Percentiles rank a stretch among this genome's conserved stretches.
phyloP scores from a whole-genome alignment of 2,329 filamentous ascomycete genomes.

The Fonsecaea erecta region DNA sequence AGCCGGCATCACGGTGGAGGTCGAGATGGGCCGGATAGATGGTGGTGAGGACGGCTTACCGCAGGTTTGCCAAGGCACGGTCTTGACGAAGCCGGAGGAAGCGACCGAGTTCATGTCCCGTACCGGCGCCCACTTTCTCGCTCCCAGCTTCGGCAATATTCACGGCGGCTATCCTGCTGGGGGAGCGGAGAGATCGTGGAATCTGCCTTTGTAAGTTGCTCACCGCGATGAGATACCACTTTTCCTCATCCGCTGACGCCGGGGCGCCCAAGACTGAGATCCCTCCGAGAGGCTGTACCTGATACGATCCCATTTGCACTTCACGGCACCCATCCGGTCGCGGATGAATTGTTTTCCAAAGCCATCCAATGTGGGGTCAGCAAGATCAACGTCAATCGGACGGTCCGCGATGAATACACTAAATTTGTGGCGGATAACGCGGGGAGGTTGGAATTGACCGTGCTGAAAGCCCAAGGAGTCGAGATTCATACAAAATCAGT shows the following conservation, averaged over 20 bases:
- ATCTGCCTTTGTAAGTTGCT: background rate
- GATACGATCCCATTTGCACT: conserved; percentile 28
- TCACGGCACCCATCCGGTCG: conserved; percentile 38
- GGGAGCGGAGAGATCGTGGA: conserved; percentile 49
- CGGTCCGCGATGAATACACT: conserved; percentile 38
- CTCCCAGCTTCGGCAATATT: conserved; percentile 76
- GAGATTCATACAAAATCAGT: no score
- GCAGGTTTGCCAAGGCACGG: conserved; percentile 63
- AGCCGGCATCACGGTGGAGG: conserved; percentile 48
- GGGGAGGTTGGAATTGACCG: no score
- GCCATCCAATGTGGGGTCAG: conserved; percentile 32
- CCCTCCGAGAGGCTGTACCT: background rate
- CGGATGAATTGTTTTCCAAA: conserved; percentile 33
- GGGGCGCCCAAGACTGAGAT: background rate
- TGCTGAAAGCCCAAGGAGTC: no score
- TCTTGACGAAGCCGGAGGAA: conserved; percentile 60
- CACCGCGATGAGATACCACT: no score
- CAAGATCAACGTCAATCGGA: conserved; percentile 39
- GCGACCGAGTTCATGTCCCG: conserved; percentile 67
- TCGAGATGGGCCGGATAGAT: conserved; percentile 66
- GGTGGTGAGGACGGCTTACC: conserved; percentile 74
- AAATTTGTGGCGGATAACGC: conserved; percentile 24
- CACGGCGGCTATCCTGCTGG: conserved; percentile 66
- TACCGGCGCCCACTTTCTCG: conserved; percentile 75
- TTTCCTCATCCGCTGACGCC: no score